Base-by-base conservation (phyloP, 805 yeast genomes). In the Candida taoyuanica region DNA sequence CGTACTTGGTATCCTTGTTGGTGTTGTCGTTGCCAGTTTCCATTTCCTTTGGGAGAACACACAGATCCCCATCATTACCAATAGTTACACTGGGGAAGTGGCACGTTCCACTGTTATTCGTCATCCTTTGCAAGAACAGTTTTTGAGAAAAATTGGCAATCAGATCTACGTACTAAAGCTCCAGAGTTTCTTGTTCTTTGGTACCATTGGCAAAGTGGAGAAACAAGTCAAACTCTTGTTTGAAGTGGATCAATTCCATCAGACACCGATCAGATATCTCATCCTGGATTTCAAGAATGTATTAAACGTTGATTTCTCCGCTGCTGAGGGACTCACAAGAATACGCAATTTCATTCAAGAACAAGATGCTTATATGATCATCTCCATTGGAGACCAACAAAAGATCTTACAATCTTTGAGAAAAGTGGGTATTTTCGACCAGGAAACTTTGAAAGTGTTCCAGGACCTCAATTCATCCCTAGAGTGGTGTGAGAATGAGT, bases 401-500 rank as follows among this genome's bases (percentile, higher is more conserved):
- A 72, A 73, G 14, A 80, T 84, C 9, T 76, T 84, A 23, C 72
- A 71, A 31, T 84, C 93, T 0, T 71, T 93, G 43, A 69, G 78
- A 46, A 95, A 88, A 39, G 94, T 93, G 13, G 95, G 95, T 1
- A 63, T 91, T 16, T 78, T 65, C 18, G 74, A 70, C 39, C 64
- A 59, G 23, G 61, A 68, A 31, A 70, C 65, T 19, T 58, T 58
- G 74, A 78, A 78, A 49, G 68, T 89, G 31, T 91, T 88, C 56
- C 74, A 74, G 38, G 83, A 85, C 37, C 70, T 93, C 50, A 93
- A 93, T 56, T 74, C 83, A 39, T 95, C 96, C 0, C 70, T 93
- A 30, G 98, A 93, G 61, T 91, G 96, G 96, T 87, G 97, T 66
- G 98, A 93, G 59, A 91, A 93, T 62, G 81, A 82, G 50, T 87